Percentiles rank a stretch among this genome's conserved stretches.
Evolutionary conservation across 257 asterid species (phyloP).

Genomic region (Gentiana straminea): DNA sequence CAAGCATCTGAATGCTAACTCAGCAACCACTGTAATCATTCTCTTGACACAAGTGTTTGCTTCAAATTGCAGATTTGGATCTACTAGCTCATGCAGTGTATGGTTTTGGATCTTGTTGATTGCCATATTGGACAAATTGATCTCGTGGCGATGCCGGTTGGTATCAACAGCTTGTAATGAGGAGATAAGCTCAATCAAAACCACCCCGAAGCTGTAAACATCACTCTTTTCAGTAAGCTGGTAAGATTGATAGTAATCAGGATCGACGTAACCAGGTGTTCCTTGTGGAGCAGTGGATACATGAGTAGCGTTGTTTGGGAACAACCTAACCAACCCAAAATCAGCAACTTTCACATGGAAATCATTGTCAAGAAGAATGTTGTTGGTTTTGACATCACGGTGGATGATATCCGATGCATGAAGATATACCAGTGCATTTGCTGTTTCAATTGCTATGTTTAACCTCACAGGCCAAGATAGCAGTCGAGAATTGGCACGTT

Average conservation of each 20-base stretch:
- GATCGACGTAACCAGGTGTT: slow-evolving; percentile 92
- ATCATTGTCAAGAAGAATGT: slow-evolving; percentile 9
- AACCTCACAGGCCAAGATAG: slow-evolving; percentile 74
- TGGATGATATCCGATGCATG: slow-evolving; percentile 64
- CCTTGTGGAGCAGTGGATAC: slow-evolving; percentile 98
- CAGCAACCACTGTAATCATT: slow-evolving; percentile 64
- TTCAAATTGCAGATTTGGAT: slow-evolving; percentile 47
- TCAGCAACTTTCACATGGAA: slow-evolving; percentile 93
- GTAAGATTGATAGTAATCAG: slow-evolving; percentile 84
- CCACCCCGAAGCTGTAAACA: slow-evolving; percentile 82
- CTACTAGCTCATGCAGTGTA: slow-evolving; percentile 51
- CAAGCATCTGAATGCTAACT: slow-evolving; percentile 62
- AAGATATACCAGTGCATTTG: slow-evolving; percentile 66
- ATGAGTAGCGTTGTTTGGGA: slow-evolving; percentile 67
- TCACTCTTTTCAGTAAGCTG: slow-evolving; percentile 89
- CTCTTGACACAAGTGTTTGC: slow-evolving; percentile 38
- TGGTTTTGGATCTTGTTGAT: slow-evolving; percentile 61
- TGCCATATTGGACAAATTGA: slow-evolving; percentile 76
- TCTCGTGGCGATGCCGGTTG: slow-evolving; percentile 57
- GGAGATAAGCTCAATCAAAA: slow-evolving; percentile 70
- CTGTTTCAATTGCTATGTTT: slow-evolving; percentile 77
- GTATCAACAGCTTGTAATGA: slow-evolving; percentile 80
- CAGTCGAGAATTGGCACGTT: slow-evolving; percentile 54
- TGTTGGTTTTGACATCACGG: slow-evolving; percentile 21
- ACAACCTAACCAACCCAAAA: slow-evolving; percentile 70